Percentiles rank a stretch among this genome's conserved stretches.
Evolutionary conservation across 2,329 filamentous ascomycete species (phyloP).

Genomic region (Tolypocladium amazonense): DNA sequence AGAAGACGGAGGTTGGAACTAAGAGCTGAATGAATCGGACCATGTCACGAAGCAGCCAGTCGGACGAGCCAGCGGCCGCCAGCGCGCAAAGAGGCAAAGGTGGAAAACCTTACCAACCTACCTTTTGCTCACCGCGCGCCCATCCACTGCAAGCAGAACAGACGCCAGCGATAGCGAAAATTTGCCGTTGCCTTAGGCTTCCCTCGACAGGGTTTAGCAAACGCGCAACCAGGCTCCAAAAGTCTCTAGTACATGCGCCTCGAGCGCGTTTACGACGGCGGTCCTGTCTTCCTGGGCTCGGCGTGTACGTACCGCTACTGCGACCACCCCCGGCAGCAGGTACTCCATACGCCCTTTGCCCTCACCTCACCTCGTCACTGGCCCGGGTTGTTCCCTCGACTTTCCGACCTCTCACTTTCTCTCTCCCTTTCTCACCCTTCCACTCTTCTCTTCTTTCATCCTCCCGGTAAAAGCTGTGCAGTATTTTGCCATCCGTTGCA

Average conservation of each 20-base stretch:
- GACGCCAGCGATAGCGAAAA: background rate
- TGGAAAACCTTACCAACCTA: background rate
- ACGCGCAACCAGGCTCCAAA: constrained; percentile 9
- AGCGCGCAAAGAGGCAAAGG: background rate
- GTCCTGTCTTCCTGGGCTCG: constrained; percentile 1
- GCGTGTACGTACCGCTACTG: background rate
- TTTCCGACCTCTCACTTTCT: constrained; percentile 9
- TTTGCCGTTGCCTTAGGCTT: background rate
- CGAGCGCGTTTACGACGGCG: constrained; percentile 9
- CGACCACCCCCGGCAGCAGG: background rate
- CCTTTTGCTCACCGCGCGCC: background rate
- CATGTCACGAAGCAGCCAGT: background rate
- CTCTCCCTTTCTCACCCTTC: constrained; percentile 13
- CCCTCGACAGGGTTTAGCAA: constrained; percentile 3
- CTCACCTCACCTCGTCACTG: constrained; percentile 5
- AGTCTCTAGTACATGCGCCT: constrained; percentile 12
- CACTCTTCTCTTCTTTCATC: constrained; percentile 10
- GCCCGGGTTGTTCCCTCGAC: constrained; percentile 8
- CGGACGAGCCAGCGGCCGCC: background rate
- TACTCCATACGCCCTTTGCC: constrained; percentile 1
- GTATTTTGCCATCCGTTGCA: constrained; percentile 1
- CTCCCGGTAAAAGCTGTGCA: constrained; percentile 1
- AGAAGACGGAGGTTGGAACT: background rate
- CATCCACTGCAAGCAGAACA: background rate
- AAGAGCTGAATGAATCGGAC: constrained; percentile 6